A percentile compares a stretch with the other conserved stretches of the same genome.
Conservation (phyloP, 2,329 filamentous ascomycete genomes). For the Myriangium duriaei region DNA sequence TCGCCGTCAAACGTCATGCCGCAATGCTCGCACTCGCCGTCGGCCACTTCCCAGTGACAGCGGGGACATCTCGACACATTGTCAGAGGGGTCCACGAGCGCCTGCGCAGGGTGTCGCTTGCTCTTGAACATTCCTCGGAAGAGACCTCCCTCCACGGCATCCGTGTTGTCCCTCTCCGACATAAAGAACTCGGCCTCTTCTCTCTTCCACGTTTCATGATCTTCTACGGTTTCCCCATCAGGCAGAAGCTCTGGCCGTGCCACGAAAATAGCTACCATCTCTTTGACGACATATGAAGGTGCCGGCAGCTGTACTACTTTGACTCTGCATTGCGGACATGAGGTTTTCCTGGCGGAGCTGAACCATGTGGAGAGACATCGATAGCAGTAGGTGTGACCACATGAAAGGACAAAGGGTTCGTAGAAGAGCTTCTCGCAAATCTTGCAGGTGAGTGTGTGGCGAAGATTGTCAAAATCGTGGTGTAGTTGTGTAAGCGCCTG, state of each 20-base stretch:
- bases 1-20: conserved; percentile 38
- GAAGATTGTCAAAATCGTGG: conserved; percentile 48
- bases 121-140: conserved; percentile 49
- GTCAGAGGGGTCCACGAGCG: conserved; percentile 46
- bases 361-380: conserved; percentile 38
- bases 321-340: conserved; percentile 56
- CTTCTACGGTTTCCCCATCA: conserved; percentile 48
- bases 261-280: conserved; percentile 52
- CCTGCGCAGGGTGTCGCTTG: conserved; percentile 18
- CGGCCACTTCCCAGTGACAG: conserved; percentile 52
- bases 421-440: conserved; percentile 57
- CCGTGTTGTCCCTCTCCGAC: conserved; percentile 43
- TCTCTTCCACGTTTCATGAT: conserved; percentile 44
- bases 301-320: conserved; percentile 46
- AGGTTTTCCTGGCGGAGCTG: conserved; percentile 48
- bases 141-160: conserved; percentile 41
- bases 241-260: conserved; percentile 48
- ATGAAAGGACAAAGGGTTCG: conserved; percentile 55
- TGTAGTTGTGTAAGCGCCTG: conserved; percentile 14
- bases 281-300: conserved; percentile 52
- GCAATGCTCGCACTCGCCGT: conserved; percentile 45
- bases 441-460: conserved; percentile 50
- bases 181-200: conserved; percentile 50
- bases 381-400: conserved; percentile 63
- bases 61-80: conserved; percentile 49